Base-by-base conservation (phyloP, 768 basidiomycete species). In the Trametes maxima region DNA sequence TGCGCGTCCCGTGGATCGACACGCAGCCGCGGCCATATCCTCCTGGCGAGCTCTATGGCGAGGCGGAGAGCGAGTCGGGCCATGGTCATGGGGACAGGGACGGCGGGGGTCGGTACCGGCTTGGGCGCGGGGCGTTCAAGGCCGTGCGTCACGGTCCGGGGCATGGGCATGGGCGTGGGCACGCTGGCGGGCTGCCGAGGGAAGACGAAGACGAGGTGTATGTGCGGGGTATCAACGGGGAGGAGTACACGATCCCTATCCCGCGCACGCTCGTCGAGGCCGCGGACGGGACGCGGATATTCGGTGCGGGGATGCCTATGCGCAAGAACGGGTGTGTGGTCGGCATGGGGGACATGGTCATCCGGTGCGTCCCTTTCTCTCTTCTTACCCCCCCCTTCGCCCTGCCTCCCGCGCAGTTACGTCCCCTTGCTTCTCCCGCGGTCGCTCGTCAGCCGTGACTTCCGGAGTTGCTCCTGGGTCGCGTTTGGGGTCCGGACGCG, bases 301-400 rank as follows among this genome's bases (percentile, higher is more conserved):
- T 76, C 67, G 86, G 84, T 43, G 85, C 82, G 54, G 88, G 88
- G n/a, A 90, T 90, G 88, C 86, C 86, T 42, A 76, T 85, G 46
- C 74, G 82, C 57, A 77, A 81, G n/a, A 74, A 79, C 33, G 80
- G 83, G 11, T 74, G 77, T 66, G 74, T 82, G 11, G 70, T 82
- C 54, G 85, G 85, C 37, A 79, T 82, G 66, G 87, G 88, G 17
- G 85, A 87, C 67, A 74, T 90, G 67, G 75, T 88, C 60, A 76
- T 90, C 57, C 82, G 80, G 87, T 89, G 69, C 64, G 82, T 76
- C 19, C 44, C 44, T 42, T 25, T 51, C 10, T 42, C 43, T 36
- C 54, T 14, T 48, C 19, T 19, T 21, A 25, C 51, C 13, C 17
- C 13, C 17, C 16, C 28, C 36, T 17, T 25, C 28, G 2, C 19